These are phyloP conservation scores for Dothideomycetidae sp. DNA, from an alignment of 2,329 filamentous ascomycete species.

Conservation along the genomic window DNA sequence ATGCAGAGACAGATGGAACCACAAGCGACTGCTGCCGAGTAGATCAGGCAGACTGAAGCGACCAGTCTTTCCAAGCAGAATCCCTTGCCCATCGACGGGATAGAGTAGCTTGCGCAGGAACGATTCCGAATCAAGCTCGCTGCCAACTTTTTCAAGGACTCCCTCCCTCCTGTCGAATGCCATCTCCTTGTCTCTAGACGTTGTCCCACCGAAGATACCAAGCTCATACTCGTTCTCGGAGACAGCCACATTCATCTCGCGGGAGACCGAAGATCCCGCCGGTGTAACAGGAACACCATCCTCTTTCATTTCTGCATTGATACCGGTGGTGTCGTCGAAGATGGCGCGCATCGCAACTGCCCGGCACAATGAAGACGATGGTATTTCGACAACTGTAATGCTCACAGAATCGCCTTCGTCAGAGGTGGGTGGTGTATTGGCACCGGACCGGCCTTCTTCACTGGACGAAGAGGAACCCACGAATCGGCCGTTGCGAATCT, in stretches of 20 bases:
- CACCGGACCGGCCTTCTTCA: conserved; percentile 34
- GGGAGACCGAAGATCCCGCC: conserved; percentile 66
- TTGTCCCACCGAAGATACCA: conserved; percentile 54
- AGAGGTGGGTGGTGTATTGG: conserved; percentile 49
- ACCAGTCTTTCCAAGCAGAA: conserved; percentile 61
- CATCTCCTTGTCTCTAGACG: conserved; percentile 58
- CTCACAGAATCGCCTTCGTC: conserved; percentile 77
- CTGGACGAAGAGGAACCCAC: conserved; percentile 55
- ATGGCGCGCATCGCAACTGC: conserved; percentile 78
- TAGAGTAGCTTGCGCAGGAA: conserved; percentile 75
- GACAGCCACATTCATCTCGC: conserved; percentile 76
- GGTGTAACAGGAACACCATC: conserved; percentile 69
- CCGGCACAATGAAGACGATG: conserved; percentile 65
- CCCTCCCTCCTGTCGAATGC: conserved; percentile 69
- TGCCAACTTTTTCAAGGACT: conserved; percentile 71
- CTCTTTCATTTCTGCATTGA: conserved; percentile 94
- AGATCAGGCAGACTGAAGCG: conserved; percentile 64
- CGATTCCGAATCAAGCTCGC: conserved; percentile 66
- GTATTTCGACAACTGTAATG: conserved; percentile 77
- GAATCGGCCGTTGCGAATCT: conserved; percentile 53
- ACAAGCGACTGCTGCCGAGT: conserved; percentile 72
- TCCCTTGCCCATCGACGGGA: conserved; percentile 62
- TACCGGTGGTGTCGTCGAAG: conserved; percentile 84
- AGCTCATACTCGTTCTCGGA: conserved; percentile 63
- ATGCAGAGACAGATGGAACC: conserved; percentile 87